Evolutionary conservation across 2,329 filamentous ascomycete species (phyloP), one percentile per base, ranked within the genome.

Genomic region (Domatiomyces globalis): DNA sequence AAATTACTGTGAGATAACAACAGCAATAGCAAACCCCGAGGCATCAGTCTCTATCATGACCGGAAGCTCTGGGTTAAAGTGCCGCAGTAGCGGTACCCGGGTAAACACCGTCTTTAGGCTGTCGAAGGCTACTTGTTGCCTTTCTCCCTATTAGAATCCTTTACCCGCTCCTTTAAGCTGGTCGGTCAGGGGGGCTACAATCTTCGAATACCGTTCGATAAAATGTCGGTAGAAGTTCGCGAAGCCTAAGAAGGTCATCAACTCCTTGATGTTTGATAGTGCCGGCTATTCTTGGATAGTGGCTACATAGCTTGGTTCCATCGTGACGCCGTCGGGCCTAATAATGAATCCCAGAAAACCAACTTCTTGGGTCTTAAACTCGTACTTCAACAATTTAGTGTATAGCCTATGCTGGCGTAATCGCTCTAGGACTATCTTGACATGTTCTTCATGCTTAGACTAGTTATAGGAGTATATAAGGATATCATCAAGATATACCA

Each of bases 181-280:
- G 12, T 61, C 47, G 0, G 51, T 62, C 8, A 67, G 44, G 2
- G 52, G 60, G 17, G 18, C 39, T 1, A 48, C 53, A 2, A 64
- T 54, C 6, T 44, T 17, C 3, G 53, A 59, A 46, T 62, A 68
- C 3, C 46, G 43, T 9, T 54, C 47, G 9, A 67, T 64, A 53
- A 67, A 68, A 12, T 53, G 39, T 43, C 52, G 7, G 47, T 67
- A 67, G 44, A 66, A 67, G 51, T 67, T 68, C 5, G 55, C 50
- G 51, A 66, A 67, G 0, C 59, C 55, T 15, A 66, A 17, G 49
- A 66, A 65, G 1, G 49, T 43, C 51, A 62, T 54, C 5, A 66
- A 49, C 1, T 65, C 54, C 22, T 56, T 54, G 9, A 56, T 43
- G n/a, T 17, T 55, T 3, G 2, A 52, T 1, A 49, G 54, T 4